Conservation (phyloP, 805 yeast species). For the Myxozyma nipponensis region DNA sequence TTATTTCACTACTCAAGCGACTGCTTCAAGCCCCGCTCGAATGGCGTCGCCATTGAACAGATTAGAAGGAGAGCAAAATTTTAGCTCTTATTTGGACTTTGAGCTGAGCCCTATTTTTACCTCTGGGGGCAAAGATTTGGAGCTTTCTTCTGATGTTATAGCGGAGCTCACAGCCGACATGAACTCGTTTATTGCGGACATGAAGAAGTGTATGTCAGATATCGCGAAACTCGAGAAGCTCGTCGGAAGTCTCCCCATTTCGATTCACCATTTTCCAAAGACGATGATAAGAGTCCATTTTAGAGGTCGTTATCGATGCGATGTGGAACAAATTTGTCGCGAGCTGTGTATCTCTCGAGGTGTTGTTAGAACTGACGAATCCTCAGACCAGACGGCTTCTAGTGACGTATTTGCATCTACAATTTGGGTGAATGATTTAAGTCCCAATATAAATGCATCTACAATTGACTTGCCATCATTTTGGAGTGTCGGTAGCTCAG, state of each 20-base stretch:
- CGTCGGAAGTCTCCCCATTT: slow-evolving; percentile 62
- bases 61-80: not conserved
- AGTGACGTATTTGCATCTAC: not conserved
- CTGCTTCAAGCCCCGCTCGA: not conserved
- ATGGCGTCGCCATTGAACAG: not conserved
- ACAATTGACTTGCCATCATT: too few relatives aligned
- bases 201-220: slow-evolving; percentile 42
- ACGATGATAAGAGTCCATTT: slow-evolving; percentile 55
- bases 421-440: not conserved
- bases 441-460: too few relatives aligned
- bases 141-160: slow-evolving; percentile 46
- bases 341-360: slow-evolving; percentile 19
- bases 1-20: not conserved
- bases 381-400: not conserved
- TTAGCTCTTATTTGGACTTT: slow-evolving; percentile 53
- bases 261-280: slow-evolving; percentile 41
- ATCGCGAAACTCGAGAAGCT: slow-evolving; percentile 46
- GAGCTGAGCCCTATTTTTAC: slow-evolving; percentile 42
- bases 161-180: slow-evolving; percentile 41
- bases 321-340: slow-evolving; percentile 44
- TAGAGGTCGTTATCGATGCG: slow-evolving; percentile 62
- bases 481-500: too few relatives aligned
- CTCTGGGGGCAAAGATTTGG: slow-evolving; percentile 42
- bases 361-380: slow-evolving; percentile 5
- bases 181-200: slow-evolving; percentile 30